These are phyloP conservation scores for Pseudogymnoascus sp. DNA, from an alignment of 2,329 filamentous ascomycete genomes.

Conservation along the genomic window DNA sequence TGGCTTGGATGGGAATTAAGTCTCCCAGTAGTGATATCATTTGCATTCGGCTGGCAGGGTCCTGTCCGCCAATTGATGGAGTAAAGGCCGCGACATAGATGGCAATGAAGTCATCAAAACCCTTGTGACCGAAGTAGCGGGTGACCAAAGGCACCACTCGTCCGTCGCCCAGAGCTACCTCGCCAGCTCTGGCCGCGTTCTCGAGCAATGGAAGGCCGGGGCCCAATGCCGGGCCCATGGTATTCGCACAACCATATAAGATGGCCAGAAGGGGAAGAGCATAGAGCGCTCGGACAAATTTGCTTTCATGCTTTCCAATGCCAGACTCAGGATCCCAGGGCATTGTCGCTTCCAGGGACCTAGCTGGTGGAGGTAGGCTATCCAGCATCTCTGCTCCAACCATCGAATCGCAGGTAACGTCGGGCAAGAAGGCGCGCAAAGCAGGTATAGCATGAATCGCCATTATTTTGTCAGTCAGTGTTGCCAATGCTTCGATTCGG, in stretches of 20 bases:
- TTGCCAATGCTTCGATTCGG: constrained; percentile 19
- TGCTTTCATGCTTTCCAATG: constrained; percentile 24
- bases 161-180: constrained; percentile 10
- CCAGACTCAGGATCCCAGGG: constrained; percentile 27
- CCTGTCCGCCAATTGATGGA: constrained; percentile 17
- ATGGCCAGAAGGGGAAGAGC: constrained; percentile 20
- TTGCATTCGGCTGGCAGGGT: constrained; percentile 20
- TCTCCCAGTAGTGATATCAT: constrained; percentile 24
- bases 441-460: constrained; percentile 18
- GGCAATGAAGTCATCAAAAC: constrained; percentile 19
- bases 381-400: constrained; percentile 25
- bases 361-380: constrained; percentile 25
- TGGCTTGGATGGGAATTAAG: constrained; percentile 24
- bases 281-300: constrained; percentile 19
- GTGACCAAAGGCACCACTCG: constrained; percentile 12
- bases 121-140: constrained; percentile 17
- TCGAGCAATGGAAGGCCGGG: constrained; percentile 18
- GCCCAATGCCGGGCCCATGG: constrained; percentile 4
- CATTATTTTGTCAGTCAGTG: constrained; percentile 15
- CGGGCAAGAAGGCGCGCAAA: constrained; percentile 19
- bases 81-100: constrained; percentile 22
- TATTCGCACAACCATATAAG: background rate
- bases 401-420: constrained; percentile 18
- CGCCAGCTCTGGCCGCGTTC: constrained; percentile 10
- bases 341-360: constrained; percentile 23